These are phyloP conservation scores for Monosporozyma aquatica DNA, from an alignment of 805 yeast genomes.

Conservation along the genomic window DNA sequence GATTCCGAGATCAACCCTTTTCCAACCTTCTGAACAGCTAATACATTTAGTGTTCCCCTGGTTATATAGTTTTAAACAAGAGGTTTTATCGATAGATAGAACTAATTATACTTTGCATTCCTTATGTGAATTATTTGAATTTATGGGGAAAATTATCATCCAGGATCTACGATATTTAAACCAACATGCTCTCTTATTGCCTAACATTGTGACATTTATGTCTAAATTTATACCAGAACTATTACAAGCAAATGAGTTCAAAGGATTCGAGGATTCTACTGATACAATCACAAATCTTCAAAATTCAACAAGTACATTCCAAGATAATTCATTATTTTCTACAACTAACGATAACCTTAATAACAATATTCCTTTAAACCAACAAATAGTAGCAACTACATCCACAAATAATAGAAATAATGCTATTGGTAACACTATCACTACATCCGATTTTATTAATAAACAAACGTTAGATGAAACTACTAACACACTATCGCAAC, in stretches of 20 bases:
- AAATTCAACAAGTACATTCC: too few species aligned
- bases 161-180: slow-evolving; percentile 27
- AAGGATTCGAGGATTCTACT: slow-evolving; percentile 2
- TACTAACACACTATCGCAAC: background rate
- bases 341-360: too few species aligned
- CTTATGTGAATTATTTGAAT: slow-evolving; percentile 27
- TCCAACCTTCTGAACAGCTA: slow-evolving; percentile 20
- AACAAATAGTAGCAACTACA: too few species aligned
- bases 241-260: slow-evolving; percentile 18
- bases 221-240: slow-evolving; percentile 26
- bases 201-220: slow-evolving; percentile 23
- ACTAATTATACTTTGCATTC: slow-evolving; percentile 28
- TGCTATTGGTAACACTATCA: background rate
- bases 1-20: slow-evolving; percentile 14
- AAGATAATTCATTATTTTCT: too few species aligned
- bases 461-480: background rate
- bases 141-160: slow-evolving; percentile 21
- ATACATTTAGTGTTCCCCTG: slow-evolving; percentile 26
- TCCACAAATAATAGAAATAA: background rate
- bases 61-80: slow-evolving; percentile 23
- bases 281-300: background rate
- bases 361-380: too few species aligned
- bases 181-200: slow-evolving; percentile 18
- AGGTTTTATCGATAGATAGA: slow-evolving; percentile 21
- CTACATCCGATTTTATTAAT: background rate